Base-by-base conservation (phyloP, 139 green algal genomes). In the Auxenochlorella pyrenoidosa region DNA sequence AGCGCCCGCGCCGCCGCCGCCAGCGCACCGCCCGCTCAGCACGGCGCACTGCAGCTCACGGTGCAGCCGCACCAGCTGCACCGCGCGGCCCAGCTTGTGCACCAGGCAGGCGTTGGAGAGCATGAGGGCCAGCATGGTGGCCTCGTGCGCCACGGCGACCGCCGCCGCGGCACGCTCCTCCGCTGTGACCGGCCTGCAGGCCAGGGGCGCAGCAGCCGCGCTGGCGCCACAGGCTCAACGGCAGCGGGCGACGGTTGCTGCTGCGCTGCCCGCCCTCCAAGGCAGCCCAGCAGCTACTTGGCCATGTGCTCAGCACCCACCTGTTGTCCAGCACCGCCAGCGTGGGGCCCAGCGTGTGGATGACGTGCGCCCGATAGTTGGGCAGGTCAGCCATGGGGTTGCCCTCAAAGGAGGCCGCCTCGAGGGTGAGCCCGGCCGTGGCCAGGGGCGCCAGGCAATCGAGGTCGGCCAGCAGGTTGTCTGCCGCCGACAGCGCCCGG, bases 61-160 rank as follows among this genome's bases (percentile, higher is more conserved):
- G 78, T 97, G 94, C 84, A 97, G 47, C 70, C 90, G 86, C 79
- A 91, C 59, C 70, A 94, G 87, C 85, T 94, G 91, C 2, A 93
- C 82, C 0, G 83, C 82, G 8, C 82, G 82, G 1, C 90, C 93
- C 90, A 97, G 90, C 85, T 96, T 96, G 91, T 96, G 94, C 44
- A 94, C 93, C 54, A 94, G 86, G 86, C 94, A 96, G 8, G 93
- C 92, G 54, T 95, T 97, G 81, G 73, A 88, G 30, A 95, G 68
- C 90, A 95, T 93, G 34, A 96, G 88, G 12, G 92, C 84, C 85
- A 96, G 84, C 38, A 92, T 80, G 8, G 90, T 83, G 54, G 90
- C 88, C 89, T 96, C 91, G 51, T 93, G 88, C 47, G 89, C 81
- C 44, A 96, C 70, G 19, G 87, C 81, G 13, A 47, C 76, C 8